Conservation (phyloP, 495 filamentous ascomycete species). For the Letharia columbiana region DNA sequence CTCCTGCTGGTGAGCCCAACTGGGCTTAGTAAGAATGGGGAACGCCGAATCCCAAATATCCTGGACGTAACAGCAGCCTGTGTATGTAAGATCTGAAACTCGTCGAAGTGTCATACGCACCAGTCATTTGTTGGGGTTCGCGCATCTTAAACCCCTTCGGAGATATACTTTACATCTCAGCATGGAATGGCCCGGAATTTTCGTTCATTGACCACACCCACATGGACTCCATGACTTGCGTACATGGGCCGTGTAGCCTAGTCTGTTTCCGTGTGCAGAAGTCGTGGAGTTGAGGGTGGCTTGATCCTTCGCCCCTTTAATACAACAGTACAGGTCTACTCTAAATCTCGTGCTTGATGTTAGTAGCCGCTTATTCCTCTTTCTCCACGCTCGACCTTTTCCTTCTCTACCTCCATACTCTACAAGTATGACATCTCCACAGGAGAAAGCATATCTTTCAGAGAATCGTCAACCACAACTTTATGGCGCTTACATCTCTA, state of each 20-base stretch:
- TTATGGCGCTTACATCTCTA: slow-evolving; percentile 4
- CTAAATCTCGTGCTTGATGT: not conserved
- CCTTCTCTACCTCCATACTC: not conserved
- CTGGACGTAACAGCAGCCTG: no score
- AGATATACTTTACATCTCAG: not conserved
- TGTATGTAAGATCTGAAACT: no score
- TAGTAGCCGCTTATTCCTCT: not conserved
- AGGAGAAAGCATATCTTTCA: slow-evolving; percentile 1
- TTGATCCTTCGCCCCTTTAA: not conserved
- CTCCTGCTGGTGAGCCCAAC: no score
- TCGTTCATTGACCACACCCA: no score
- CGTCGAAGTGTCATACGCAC: no score
- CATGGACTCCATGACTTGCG: not conserved
- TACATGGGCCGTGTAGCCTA: not conserved
- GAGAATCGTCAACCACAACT: slow-evolving; percentile 7
- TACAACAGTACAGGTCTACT: not conserved
- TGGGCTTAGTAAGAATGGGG: no score
- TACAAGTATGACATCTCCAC: not conserved
- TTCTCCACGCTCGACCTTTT: not conserved
- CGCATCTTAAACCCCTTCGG: no score
- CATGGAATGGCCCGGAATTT: not conserved
- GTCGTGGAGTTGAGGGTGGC: not conserved
- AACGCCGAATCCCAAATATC: no score
- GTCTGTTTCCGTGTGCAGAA: not conserved
- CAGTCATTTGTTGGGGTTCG: no score